Evolutionary conservation across 306 rosid species (phyloP).

Genomic region (Ochetophila trinervis): DNA sequence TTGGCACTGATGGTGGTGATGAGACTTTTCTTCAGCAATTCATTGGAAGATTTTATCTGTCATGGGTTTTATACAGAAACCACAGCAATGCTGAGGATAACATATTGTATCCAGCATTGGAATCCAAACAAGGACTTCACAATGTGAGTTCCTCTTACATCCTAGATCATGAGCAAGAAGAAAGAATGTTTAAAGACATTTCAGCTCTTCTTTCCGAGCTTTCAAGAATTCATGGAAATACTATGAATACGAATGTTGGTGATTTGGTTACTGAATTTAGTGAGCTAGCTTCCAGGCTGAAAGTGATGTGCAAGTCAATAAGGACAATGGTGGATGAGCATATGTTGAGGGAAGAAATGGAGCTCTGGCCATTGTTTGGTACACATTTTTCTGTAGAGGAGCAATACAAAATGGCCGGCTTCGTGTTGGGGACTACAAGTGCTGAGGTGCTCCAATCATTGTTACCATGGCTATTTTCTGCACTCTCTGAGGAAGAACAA

Average conservation of each 20-base stretch:
- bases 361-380: slow-evolving; percentile 96
- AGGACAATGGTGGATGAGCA: slow-evolving; percentile 90
- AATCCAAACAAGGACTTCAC: slow-evolving; percentile 95
- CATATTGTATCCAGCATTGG: slow-evolving; percentile 93
- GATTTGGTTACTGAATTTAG: slow-evolving; percentile 60
- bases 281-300: slow-evolving; percentile 91
- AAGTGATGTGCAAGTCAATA: slow-evolving; percentile 98
- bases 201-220: slow-evolving; percentile 85
- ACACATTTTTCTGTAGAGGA: slow-evolving; percentile 92
- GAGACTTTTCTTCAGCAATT: slow-evolving; percentile 71
- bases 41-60: slow-evolving; percentile 86
- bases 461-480: slow-evolving; percentile 98
- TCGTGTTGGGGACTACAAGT: slow-evolving; percentile 96
- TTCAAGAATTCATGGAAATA: slow-evolving; percentile 66
- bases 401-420: slow-evolving; percentile 93
- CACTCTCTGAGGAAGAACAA: slow-evolving; percentile 96
- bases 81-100: slow-evolving; percentile 99
- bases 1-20: slow-evolving; percentile 62
- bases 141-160: slow-evolving; percentile 95
- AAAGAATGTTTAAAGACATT: slow-evolving; percentile 81
- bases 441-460: slow-evolving; percentile 99
- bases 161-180: slow-evolving; percentile 95
- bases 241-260: slow-evolving; percentile 40
- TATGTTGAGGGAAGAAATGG: slow-evolving; percentile 94
- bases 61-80: slow-evolving; percentile 98